A percentile compares a stretch with the other conserved stretches of the same genome.
These are phyloP conservation scores for Pseudotulostoma volvatum DNA, from an alignment of 495 filamentous ascomycete genomes.

Conservation along the genomic window DNA sequence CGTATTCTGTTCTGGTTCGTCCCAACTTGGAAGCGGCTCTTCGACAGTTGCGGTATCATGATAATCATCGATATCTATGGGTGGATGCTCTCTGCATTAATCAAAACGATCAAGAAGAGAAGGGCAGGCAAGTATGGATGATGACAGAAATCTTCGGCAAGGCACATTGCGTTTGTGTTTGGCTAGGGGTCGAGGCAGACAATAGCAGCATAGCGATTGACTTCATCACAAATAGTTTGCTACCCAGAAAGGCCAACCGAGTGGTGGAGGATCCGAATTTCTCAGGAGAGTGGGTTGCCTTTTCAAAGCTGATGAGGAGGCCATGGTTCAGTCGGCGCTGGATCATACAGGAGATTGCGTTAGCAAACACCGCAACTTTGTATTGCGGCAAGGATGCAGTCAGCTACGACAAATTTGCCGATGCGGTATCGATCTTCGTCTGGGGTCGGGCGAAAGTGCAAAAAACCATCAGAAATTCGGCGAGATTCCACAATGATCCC, in stretches of 20 bases:
- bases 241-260: neutral
- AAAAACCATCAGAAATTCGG: neutral
- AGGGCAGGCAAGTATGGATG: conserved; percentile 13
- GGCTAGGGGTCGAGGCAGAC: conserved; percentile 13
- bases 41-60: neutral
- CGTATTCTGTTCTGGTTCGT: neutral
- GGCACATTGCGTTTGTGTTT: conserved; percentile 12
- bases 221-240: neutral
- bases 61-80: conserved; percentile 9
- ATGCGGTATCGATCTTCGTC: conserved; percentile 1
- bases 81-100: conserved; percentile 22
- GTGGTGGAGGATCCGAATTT: neutral
- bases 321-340: conserved; percentile 3
- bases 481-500: neutral
- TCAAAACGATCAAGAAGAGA: conserved; percentile 14
- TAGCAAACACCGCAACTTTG: conserved; percentile 1
- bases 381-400: neutral
- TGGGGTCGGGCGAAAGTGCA: conserved; percentile 1
- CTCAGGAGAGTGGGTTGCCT: conserved; percentile 1
- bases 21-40: conserved; percentile 1
- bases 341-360: conserved; percentile 3
- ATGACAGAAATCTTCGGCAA: conserved; percentile 15
- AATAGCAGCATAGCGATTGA: neutral
- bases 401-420: conserved; percentile 1
- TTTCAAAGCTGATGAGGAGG: neutral